phyloP scores from a whole-genome alignment of 306 rosid species.

The Prunus fruticosa region DNA sequence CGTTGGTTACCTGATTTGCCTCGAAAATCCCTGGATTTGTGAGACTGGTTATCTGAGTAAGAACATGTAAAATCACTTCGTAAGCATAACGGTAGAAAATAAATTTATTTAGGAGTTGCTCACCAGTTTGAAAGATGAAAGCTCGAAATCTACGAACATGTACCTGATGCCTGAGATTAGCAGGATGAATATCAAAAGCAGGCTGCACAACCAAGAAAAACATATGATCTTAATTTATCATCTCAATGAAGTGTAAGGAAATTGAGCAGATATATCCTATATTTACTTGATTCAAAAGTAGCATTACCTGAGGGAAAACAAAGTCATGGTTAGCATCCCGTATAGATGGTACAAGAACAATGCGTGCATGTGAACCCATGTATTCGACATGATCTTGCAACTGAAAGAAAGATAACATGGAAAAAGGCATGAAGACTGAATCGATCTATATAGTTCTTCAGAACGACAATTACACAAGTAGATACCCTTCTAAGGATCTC shows the following conservation, averaged over 20 bases:
- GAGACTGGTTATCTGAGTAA: constrained; percentile 68
- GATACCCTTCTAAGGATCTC: constrained; percentile 78
- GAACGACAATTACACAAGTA: not conserved
- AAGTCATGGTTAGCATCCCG: constrained; percentile 86
- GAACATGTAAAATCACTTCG: constrained; percentile 10
- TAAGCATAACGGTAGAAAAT: constrained; percentile 11
- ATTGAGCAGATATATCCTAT: constrained; percentile 3
- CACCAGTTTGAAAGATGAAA: constrained; percentile 16
- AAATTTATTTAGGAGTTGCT: not conserved
- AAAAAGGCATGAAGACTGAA: constrained; percentile 10
- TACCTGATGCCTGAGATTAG: constrained; percentile 73
- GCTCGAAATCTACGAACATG: constrained; percentile 23
- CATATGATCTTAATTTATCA: not conserved
- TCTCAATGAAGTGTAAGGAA: constrained; percentile 5
- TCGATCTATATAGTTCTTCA: not conserved
- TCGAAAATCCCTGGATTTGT: constrained; percentile 83
- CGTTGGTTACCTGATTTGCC: constrained; percentile 79
- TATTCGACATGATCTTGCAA: constrained; percentile 68
- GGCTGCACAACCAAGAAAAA: constrained; percentile 56
- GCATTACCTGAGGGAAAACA: constrained; percentile 88
- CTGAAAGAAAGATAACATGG: constrained; percentile 36
- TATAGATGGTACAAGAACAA: constrained; percentile 79
- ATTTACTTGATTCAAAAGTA: constrained; percentile 16
- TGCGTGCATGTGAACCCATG: constrained; percentile 63
- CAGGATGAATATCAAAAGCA: constrained; percentile 59